Base-by-base conservation (phyloP, 1,139 yeast genomes). In the Entelexis sorbosivorans region DNA sequence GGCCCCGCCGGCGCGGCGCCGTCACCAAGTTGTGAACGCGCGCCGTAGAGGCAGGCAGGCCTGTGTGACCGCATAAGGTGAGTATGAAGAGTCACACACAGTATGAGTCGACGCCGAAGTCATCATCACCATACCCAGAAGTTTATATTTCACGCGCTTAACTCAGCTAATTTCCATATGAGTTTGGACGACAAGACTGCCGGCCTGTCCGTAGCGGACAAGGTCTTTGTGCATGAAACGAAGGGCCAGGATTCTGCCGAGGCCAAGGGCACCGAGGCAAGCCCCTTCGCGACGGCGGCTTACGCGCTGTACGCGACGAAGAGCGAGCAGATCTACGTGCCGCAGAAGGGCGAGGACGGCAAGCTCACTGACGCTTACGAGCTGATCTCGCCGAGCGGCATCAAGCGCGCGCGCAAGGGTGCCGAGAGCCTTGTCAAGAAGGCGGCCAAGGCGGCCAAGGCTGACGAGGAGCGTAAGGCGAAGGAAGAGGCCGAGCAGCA, bases 341-440 rank as follows among this genome's bases (percentile, higher is more conserved):
- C 73, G 70, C 86, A 86, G 67, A 79, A 77, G 57, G 51, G 14
- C 35, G 58, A 36, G 13, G 51, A 35, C 16, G 51, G 44, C 22
- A 17, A 42, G 29, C 32, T 28, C 20, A 24, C 35, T n/a, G 82
- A 66, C 53, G 80, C 68, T 36, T 93, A 78, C 66, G 76, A 73
- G 59, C 91, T 83, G 62, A 88, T 93, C 63, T 75, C 91, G n/a
- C 88, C 96, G 5, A 81, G 94, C 49, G 97, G 96, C 6, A 73
- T 89, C 65, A 93, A 93, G 72, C 91, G 89, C 71, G 97, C 98
- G 62, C 86, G 86, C 70, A 93, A 93, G 69, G 96, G 96, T 54
- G 91, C 85, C 56, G 97, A 89, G 40, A 91, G 95, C 7, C 72
- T 91, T 60, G 86, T 78, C 69, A 91, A 89, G 73, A 93, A 89